These are phyloP conservation scores for Cyanidiococcus yangmingshanensis DNA, from an alignment of 23 red algal species.

Conservation along the genomic window DNA sequence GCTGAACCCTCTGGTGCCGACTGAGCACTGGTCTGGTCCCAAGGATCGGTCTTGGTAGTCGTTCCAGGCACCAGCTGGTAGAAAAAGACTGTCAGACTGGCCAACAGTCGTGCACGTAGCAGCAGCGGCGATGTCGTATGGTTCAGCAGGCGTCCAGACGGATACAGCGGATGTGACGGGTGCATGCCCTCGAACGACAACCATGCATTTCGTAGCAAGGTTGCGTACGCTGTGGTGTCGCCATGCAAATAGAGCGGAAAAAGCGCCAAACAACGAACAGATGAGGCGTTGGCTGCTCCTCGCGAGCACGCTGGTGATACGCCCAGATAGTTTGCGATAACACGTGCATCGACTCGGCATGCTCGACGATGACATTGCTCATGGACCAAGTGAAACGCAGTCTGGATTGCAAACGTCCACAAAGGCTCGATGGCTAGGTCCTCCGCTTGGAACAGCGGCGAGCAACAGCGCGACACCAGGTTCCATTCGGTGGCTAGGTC, in stretches of 20 bases:
- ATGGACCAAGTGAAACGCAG: neutral
- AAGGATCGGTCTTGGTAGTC: too few relatives aligned
- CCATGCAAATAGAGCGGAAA: neutral
- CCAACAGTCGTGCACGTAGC: neutral
- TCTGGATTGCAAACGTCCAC: neutral
- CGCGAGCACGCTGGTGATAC: neutral
- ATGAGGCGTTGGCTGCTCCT: neutral
- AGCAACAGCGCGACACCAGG: neutral
- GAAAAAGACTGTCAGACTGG: neutral
- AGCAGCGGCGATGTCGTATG: neutral
- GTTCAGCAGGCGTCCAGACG: neutral
- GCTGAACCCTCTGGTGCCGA: neutral
- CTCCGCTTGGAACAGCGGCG: neutral
- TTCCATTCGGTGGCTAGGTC: neutral
- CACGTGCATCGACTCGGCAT: neutral
- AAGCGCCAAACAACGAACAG: neutral
- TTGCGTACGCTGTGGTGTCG: neutral
- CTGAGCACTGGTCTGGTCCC: neutral
- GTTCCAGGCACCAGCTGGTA: neutral
- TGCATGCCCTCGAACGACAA: neutral
- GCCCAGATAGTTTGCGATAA: neutral
- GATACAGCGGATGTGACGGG: neutral
- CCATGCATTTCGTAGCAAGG: neutral
- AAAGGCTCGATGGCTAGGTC: neutral
- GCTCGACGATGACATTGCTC: neutral